These are phyloP conservation scores for Dimargaris verticillata DNA, from an alignment of 192 early-diverging fungal species.

Conservation along the genomic window DNA sequence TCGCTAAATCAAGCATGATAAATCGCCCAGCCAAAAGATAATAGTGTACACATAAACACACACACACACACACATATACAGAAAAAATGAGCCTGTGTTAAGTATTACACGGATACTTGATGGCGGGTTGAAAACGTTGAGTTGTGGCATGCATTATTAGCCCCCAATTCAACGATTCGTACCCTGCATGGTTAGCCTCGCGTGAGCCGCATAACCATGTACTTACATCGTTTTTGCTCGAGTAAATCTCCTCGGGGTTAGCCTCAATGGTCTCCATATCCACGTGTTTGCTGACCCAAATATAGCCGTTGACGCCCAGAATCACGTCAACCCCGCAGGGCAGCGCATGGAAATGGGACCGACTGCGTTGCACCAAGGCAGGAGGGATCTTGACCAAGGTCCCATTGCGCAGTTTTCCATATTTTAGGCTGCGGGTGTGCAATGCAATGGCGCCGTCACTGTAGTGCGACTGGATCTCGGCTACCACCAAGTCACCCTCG, in stretches of 20 bases:
- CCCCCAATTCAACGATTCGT: too few species aligned
- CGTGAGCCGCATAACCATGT: too few species aligned
- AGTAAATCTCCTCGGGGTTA: slow-evolving; percentile 74
- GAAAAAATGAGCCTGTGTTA: too few species aligned
- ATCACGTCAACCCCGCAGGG: slow-evolving; percentile 85
- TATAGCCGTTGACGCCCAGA: slow-evolving; percentile 90
- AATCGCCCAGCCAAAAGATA: too few species aligned
- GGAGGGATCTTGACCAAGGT: slow-evolving; percentile 77
- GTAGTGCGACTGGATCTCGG: slow-evolving; percentile 76
- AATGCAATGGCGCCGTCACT: slow-evolving; percentile 71
- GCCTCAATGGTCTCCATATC: slow-evolving; percentile 39
- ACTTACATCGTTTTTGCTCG: slow-evolving; percentile 72
- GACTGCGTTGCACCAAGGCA: slow-evolving; percentile 73
- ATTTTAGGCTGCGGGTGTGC: slow-evolving; percentile 80
- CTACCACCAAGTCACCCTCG: slow-evolving; percentile 88
- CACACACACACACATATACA: too few species aligned
- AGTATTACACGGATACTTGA: too few species aligned
- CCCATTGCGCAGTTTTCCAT: slow-evolving; percentile 73
- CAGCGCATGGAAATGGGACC: slow-evolving; percentile 87
- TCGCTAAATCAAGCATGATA: too few species aligned
- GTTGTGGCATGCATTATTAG: too few species aligned
- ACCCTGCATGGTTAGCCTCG: too few species aligned
- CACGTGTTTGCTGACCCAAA: slow-evolving; percentile 80
- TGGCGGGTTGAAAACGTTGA: too few species aligned
- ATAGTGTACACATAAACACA: too few species aligned